Percentiles rank a stretch among this genome's conserved stretches.
These are phyloP conservation scores for Boeremia lycopersici DNA, from an alignment of 2,329 filamentous ascomycete species.

Conservation along the genomic window DNA sequence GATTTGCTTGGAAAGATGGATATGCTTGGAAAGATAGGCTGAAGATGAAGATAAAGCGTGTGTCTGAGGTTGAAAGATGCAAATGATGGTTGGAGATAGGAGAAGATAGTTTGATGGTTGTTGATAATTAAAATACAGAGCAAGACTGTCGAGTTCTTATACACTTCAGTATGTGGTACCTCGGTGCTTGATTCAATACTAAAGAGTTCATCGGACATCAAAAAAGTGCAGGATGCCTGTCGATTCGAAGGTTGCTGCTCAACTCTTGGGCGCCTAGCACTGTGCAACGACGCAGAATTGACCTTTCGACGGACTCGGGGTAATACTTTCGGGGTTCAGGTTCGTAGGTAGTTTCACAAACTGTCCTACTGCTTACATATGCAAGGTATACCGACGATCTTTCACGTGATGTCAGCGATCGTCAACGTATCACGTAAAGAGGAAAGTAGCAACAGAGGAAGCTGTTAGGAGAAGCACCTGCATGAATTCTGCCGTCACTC, in stretches of 20 bases:
- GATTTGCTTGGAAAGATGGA: background rate
- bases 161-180: background rate
- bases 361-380: background rate
- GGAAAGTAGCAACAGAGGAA: background rate
- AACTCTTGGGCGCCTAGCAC: background rate
- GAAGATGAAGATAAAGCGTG: no score
- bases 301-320: background rate
- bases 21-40: background rate
- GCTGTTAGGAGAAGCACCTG: background rate
- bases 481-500: background rate
- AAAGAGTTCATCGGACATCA: background rate
- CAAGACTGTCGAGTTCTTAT: background rate
- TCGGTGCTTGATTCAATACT: background rate
- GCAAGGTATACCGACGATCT: background rate
- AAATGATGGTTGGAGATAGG: background rate
- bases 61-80: background rate
- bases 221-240: background rate
- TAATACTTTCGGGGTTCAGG: background rate
- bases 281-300: background rate
- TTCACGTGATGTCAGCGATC: background rate
- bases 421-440: background rate
- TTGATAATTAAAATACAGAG: background rate
- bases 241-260: background rate
- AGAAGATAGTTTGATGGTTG: background rate
- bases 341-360: background rate